Conservation (phyloP, 225 moss, liverwort and hornwort genomes). For the Neckera pumila region DNA sequence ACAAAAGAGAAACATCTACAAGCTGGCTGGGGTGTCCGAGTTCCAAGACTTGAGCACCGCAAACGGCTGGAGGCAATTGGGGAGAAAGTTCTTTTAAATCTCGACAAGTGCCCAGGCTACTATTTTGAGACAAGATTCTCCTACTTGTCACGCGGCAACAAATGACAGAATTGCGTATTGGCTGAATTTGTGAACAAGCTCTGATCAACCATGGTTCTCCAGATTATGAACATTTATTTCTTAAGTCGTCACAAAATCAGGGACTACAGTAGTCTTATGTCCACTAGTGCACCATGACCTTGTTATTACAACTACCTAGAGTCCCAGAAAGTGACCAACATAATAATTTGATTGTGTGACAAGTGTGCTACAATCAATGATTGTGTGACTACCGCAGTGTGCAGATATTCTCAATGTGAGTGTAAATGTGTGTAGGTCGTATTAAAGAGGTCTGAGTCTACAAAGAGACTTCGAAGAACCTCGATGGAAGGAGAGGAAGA, state of each 20-base stretch:
- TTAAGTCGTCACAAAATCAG: neutral
- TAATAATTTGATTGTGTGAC: neutral
- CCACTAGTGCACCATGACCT: neutral
- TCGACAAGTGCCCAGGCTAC: neutral
- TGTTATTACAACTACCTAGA: neutral
- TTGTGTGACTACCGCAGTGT: neutral
- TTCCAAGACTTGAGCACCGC: neutral
- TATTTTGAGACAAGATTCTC: neutral
- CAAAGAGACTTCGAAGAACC: neutral
- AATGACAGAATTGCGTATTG: neutral
- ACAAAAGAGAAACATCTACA: too few species aligned
- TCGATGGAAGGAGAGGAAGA: neutral
- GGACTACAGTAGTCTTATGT: neutral
- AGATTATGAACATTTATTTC: neutral
- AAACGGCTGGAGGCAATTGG: neutral
- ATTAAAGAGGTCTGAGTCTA: neutral
- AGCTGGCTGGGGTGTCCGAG: too few species aligned
- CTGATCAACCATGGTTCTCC: neutral
- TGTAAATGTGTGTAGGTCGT: neutral
- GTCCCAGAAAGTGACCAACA: neutral
- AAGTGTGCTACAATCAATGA: neutral
- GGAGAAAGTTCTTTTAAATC: neutral
- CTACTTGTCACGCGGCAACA: neutral
- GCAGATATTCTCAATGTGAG: neutral
- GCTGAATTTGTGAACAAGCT: neutral